A percentile compares a stretch with the other conserved stretches of the same genome.
Evolutionary conservation across 2,329 filamentous ascomycete species (phyloP).

Genomic region (Colletotrichum lini): DNA sequence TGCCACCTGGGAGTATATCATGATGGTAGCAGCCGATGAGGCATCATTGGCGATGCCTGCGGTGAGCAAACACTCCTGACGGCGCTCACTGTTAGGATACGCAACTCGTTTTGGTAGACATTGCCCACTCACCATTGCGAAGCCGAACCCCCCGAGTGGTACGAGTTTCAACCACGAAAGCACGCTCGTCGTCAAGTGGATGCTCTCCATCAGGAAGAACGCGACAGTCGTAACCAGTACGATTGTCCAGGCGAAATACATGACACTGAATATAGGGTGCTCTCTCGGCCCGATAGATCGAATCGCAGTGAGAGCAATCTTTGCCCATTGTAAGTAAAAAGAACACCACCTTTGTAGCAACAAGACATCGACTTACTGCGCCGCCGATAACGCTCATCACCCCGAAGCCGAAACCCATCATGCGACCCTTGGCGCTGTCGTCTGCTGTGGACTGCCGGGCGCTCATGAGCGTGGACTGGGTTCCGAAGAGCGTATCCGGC

Average conservation of each 20-base stretch:
- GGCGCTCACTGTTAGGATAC: not conserved
- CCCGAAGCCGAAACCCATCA: constrained; percentile 34
- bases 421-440: not conserved
- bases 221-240: constrained; percentile 12
- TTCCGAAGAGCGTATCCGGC: constrained; percentile 23
- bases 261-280: constrained; percentile 26
- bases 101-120: not conserved
- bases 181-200: constrained; percentile 12
- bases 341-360: not conserved
- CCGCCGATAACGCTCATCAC: constrained; percentile 27
- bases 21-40: constrained; percentile 24
- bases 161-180: constrained; percentile 29
- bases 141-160: constrained; percentile 32
- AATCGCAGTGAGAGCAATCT: constrained; percentile 31
- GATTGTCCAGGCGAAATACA: constrained; percentile 31
- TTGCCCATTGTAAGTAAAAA: not conserved
- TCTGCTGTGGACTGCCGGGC: not conserved
- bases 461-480: not conserved
- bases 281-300: constrained; percentile 22
- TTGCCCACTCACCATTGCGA: constrained; percentile 22
- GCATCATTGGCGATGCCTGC: constrained; percentile 26
- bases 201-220: constrained; percentile 17
- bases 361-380: not conserved
- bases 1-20: constrained; percentile 33
- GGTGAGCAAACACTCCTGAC: constrained; percentile 29